Conservation (phyloP, 1,284 basidiomycete genomes). For the Ceratobasidium papillatum region DNA sequence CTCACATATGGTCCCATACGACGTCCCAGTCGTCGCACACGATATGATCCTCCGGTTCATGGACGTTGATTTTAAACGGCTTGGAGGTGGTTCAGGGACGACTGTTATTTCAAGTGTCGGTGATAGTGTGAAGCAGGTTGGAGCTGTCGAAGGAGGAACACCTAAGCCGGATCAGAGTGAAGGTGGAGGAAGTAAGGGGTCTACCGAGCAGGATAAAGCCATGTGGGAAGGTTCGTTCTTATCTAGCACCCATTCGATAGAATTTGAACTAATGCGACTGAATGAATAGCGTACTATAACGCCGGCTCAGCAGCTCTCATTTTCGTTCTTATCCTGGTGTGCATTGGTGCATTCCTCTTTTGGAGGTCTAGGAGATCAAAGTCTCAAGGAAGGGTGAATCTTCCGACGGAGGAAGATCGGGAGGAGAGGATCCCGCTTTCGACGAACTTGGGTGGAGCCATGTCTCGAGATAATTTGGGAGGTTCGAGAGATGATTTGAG, state of each 20-base stretch:
- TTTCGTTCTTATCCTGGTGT: constrained; percentile 74
- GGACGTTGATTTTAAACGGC: constrained; percentile 83
- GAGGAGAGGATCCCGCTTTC: constrained; percentile 55
- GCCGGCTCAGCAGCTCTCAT: constrained; percentile 87
- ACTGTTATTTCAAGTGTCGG: constrained; percentile 79
- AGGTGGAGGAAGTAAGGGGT: constrained; percentile 50
- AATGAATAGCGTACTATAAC: constrained; percentile 81
- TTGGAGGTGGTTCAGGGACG: constrained; percentile 76
- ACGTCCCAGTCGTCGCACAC: constrained; percentile 87
- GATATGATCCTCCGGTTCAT: constrained; percentile 99
- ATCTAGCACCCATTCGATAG: not conserved
- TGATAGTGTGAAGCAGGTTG: constrained; percentile 64
- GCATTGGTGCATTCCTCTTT: constrained; percentile 79
- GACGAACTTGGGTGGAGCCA: constrained; percentile 42
- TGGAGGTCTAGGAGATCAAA: constrained; percentile 66
- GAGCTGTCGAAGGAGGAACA: constrained; percentile 46
- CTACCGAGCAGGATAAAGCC: constrained; percentile 76
- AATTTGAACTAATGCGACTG: constrained; percentile 22
- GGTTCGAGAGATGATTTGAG: constrained; percentile 45
- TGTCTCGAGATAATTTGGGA: constrained; percentile 8
- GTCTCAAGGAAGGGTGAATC: constrained; percentile 9
- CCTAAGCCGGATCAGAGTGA: constrained; percentile 56
- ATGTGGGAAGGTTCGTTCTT: constrained; percentile 80
- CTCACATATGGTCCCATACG: constrained; percentile 95
- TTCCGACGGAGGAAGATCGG: constrained; percentile 48